Percentiles rank a stretch among this genome's conserved stretches.
phyloP scores from a whole-genome alignment of 345 rosid genomes.

The Litchi chinensis region DNA sequence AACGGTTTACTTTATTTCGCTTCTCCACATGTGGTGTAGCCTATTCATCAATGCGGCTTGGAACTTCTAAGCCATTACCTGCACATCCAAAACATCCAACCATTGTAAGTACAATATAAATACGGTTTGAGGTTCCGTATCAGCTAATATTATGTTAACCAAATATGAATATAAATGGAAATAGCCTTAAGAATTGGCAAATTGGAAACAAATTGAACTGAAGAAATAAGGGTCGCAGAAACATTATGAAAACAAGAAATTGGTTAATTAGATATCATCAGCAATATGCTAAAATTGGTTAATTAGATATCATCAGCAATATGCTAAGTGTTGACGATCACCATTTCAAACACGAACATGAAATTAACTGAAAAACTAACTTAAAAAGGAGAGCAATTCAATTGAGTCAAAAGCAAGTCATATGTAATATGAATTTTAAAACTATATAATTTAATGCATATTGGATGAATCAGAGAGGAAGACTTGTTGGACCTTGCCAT shows the following conservation, averaged over 20 bases:
- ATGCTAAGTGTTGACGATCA: too few relatives aligned
- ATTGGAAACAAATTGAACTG: not conserved
- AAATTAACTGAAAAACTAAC: too few relatives aligned
- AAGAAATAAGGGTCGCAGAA: too few relatives aligned
- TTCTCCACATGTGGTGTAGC: not conserved
- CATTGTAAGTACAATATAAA: not conserved
- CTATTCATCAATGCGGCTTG: slow-evolving; percentile 38
- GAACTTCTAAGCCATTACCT: slow-evolving; percentile 95
- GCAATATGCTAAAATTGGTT: too few relatives aligned
- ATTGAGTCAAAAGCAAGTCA: not conserved
- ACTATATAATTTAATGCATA: not conserved
- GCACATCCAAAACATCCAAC: slow-evolving; percentile 28
- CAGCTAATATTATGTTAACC: not conserved
- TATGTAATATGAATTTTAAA: not conserved
- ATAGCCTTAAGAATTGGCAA: too few relatives aligned
- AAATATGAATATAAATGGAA: not conserved
- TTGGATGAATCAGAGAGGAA: slow-evolving; percentile 82
- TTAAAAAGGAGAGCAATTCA: too few relatives aligned
- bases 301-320: too few relatives aligned
- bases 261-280: too few relatives aligned
- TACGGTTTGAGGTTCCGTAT: not conserved
- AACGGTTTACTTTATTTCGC: not conserved
- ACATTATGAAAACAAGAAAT: not conserved
- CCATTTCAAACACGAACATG: too few relatives aligned
- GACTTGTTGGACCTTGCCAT: slow-evolving; percentile 72